Base-by-base conservation (phyloP, 768 basidiomycete species). In the Melanogaster broomeanus region DNA sequence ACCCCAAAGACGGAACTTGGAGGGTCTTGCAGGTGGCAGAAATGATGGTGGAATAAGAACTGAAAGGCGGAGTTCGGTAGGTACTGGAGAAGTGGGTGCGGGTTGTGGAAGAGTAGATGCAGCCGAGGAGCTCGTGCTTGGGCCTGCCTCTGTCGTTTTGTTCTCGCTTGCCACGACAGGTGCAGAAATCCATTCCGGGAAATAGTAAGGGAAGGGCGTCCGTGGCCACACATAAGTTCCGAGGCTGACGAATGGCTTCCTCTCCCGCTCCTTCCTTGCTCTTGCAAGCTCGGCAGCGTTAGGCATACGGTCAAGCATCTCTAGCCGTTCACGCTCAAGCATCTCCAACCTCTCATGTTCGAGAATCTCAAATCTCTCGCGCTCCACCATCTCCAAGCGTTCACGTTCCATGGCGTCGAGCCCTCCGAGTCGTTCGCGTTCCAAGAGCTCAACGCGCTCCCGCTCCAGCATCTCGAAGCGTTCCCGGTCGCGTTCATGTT, bases 1-100 rank as follows among this genome's bases (percentile, higher is more conserved):
- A 45, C 87, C 87, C 87, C 87, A 89, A 18, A 89, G 74, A n/a
- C 77, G 77, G 13, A 81, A 83, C 25, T 68, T 77, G 6, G 65
- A 53, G 12, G 85, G 85, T 45, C 79, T 76, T 42, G 76, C 69
- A 13, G 74, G 68, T 0, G 86, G 87, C 19, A 89, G 73, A 59
- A 80, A 79, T 2, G 77, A 75, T 21, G 73, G 70, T 0, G 88
- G 85, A 52, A 90, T 77, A 61, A 85, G 67, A 46, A 88, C 72
- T 1, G 82, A 80, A 25, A 79, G 66, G 10, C 68, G 66, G 18
- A 71, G 57, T 43, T 71, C 70, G 2, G 70, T 66, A 6, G 61
- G 64, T 31, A 56, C 54, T 38, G 56, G 61, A 21, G 51, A 46
- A 15, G 27, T 41, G 22, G 56, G 34, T 10, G 40, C 37, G 41